Conservation (phyloP, 257 asterid genomes). For the Przewalskia tangutica region DNA sequence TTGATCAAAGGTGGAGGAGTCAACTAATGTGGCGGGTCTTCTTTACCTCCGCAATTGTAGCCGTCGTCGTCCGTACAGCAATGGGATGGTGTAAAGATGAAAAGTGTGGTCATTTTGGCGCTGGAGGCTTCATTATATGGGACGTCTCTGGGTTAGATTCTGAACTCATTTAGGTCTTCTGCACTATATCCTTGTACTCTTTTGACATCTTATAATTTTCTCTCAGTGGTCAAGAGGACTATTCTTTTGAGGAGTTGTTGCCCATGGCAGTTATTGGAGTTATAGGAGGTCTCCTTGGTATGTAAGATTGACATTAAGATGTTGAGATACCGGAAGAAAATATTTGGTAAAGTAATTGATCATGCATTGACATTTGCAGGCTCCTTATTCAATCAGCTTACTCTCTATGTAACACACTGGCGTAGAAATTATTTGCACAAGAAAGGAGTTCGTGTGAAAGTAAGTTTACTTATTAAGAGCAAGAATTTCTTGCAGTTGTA, state of each 20-base stretch:
- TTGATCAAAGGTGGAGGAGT: slow-evolving; percentile 93
- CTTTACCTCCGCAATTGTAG: slow-evolving; percentile 96
- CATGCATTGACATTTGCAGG: slow-evolving; percentile 35
- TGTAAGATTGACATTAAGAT: slow-evolving; percentile 13
- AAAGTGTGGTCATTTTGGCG: slow-evolving; percentile 97
- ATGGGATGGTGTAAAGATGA: slow-evolving; percentile 99
- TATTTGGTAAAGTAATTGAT: slow-evolving; percentile 10
- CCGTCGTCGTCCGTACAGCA: slow-evolving; percentile 87
- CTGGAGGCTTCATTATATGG: slow-evolving; percentile 98
- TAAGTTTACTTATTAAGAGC: slow-evolving; percentile 21
- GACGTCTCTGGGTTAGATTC: slow-evolving; percentile 70
- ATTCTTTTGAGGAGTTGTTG: slow-evolving; percentile 82
- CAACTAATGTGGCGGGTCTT: slow-evolving; percentile 99
- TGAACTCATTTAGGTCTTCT: slow-evolving; percentile 9
- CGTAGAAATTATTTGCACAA: slow-evolving; percentile 84
- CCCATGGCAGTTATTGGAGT: slow-evolving; percentile 99
- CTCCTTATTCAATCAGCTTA: slow-evolving; percentile 93
- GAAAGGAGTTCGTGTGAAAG: slow-evolving; percentile 86
- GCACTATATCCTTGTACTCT: not conserved
- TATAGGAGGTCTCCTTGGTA: slow-evolving; percentile 97
- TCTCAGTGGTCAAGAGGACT: slow-evolving; percentile 98
- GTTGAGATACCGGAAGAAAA: slow-evolving; percentile 3
- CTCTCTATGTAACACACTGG: slow-evolving; percentile 75
- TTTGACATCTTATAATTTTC: slow-evolving; percentile 18
- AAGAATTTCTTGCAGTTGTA: not conserved